Percentiles rank a stretch among this genome's conserved stretches.
These are phyloP conservation scores for Diaporthe citriasiana DNA, from an alignment of 2,329 filamentous ascomycete genomes.

Conservation along the genomic window DNA sequence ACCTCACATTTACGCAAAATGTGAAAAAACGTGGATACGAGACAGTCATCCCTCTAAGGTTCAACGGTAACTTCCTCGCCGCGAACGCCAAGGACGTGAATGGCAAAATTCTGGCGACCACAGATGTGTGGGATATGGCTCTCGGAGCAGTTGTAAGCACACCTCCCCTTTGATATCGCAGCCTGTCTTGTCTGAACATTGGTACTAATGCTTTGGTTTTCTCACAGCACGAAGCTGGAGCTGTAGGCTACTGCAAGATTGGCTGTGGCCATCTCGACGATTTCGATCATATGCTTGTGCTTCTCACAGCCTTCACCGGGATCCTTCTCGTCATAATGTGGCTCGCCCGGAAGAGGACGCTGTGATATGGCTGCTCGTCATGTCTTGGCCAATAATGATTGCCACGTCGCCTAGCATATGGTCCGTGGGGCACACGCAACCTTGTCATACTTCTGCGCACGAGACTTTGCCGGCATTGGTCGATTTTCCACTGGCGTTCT, in stretches of 20 bases:
- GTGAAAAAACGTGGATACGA: constrained; percentile 40
- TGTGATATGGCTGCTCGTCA: background rate
- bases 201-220: background rate
- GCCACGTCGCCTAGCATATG: background rate
- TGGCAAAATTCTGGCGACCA: constrained; percentile 38
- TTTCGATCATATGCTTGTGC: constrained; percentile 40
- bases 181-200: background rate
- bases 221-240: constrained; percentile 39
- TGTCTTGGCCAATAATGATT: background rate
- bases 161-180: background rate
- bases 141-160: constrained; percentile 41
- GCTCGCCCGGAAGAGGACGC: constrained; percentile 22
- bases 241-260: constrained; percentile 40
- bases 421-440: background rate
- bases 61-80: constrained; percentile 32
- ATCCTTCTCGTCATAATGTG: constrained; percentile 37
- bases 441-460: background rate
- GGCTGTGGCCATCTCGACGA: constrained; percentile 40
- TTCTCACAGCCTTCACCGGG: constrained; percentile 33
- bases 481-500: constrained; percentile 5
- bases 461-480: background rate
- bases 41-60: constrained; percentile 40
- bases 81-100: constrained; percentile 40
- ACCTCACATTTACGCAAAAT: constrained; percentile 40
- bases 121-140: constrained; percentile 41